Evolutionary conservation across 306 rosid species (phyloP), one percentile per base, ranked within the genome.

Genomic region (Gastrolobium villosum): DNA sequence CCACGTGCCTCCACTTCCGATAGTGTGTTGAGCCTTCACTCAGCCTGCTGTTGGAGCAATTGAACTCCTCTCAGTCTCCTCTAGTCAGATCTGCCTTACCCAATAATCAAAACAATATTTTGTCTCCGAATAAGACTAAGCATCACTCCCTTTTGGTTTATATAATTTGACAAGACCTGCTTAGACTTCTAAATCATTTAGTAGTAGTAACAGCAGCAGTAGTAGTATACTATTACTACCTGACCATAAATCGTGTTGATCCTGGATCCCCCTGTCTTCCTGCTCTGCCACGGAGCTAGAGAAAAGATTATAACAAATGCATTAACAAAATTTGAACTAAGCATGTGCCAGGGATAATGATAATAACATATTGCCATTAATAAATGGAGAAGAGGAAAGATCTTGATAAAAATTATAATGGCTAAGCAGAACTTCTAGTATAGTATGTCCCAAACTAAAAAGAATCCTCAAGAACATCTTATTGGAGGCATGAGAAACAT

Each of bases 261-360:
- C 99, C 99, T 59, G 99, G 99, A 81, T 94, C 99, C 71, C 97
- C 99, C 81, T 94, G 99, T 85, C 99, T 87, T 78, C 99, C 99
- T 15, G 99, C 97, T 87, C 99, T 88, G 76, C 99, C 99, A 64
- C 99, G 99, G 74, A 94, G 97, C 99, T 94, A 78, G 76, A 83
- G 39, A 80, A 81, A 85, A 71, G 61, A 85, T 31, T 54, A 63
- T 32, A 30, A 66, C 56, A 70, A 64, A 55, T 49, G 54, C 46
- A 65, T 60, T 53, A 81, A 70, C 20, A 46, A 62, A 78, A 82
- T 43, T 54, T 44, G 70, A 59, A 59, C 40, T 78, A 68, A 26
- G 44, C 64, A 79, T 40, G 48, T 10, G 20, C 31, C 41, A 48
- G 20, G 15, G 68, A 56, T 40, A 4, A 15, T 45, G 9, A 70